Conservation (phyloP, 2,329 filamentous ascomycete genomes). For the Oidium heveae region DNA sequence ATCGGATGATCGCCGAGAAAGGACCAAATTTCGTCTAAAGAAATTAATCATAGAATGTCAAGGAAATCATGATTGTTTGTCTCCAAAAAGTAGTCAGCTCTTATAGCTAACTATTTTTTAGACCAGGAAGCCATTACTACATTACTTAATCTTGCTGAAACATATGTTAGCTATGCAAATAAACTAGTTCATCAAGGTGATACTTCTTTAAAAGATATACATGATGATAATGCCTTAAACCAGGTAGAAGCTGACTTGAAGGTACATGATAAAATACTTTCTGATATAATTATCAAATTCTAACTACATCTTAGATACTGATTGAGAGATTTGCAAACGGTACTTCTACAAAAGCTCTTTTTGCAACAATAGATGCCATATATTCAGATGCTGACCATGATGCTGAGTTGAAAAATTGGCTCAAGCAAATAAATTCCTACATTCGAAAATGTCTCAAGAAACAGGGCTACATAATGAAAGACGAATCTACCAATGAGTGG, state of each 20-base stretch:
- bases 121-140: slow-evolving; percentile 77
- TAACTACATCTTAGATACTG: slow-evolving; percentile 31
- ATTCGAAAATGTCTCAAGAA: slow-evolving; percentile 65
- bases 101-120: slow-evolving; percentile 10
- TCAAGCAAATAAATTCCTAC: slow-evolving; percentile 52
- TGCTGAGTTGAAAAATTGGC: slow-evolving; percentile 71
- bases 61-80: slow-evolving; percentile 65
- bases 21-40: slow-evolving; percentile 78
- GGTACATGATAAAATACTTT: slow-evolving; percentile 1
- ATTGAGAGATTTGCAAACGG: slow-evolving; percentile 91
- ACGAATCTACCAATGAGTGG: slow-evolving; percentile 58
- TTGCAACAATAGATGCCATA: slow-evolving; percentile 60
- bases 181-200: slow-evolving; percentile 35
- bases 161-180: slow-evolving; percentile 55
- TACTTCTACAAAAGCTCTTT: slow-evolving; percentile 69
- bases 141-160: slow-evolving; percentile 58
- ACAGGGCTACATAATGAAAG: slow-evolving; percentile 75
- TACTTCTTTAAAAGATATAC: slow-evolving; percentile 47
- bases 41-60: slow-evolving; percentile 97
- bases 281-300: neutral
- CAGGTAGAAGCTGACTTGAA: slow-evolving; percentile 58
- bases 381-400: slow-evolving; percentile 74
- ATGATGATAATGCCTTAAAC: slow-evolving; percentile 34
- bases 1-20: slow-evolving; percentile 76
- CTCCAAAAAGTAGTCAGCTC: neutral